Percentiles rank a stretch among this genome's conserved stretches.
Evolutionary conservation across 768 basidiomycete species (phyloP).

Genomic region (Favolaschia claudopus): DNA sequence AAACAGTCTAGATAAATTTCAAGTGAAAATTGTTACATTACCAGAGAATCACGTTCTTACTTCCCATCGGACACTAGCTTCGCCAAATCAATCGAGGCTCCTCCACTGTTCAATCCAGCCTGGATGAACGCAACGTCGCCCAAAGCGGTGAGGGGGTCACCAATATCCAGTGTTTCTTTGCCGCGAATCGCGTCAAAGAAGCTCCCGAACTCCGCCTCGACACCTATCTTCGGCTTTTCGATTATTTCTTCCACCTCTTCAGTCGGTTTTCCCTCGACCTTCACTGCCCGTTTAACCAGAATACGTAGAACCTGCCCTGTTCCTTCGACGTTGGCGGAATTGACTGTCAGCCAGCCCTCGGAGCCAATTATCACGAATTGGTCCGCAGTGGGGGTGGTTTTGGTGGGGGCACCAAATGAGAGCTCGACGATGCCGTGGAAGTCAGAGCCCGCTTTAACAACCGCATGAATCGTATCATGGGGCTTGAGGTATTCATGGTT

Average conservation of each 20-base stretch:
- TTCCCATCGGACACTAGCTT: slow-evolving; percentile 40
- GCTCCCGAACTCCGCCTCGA: slow-evolving; percentile 61
- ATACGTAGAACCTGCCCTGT: slow-evolving; percentile 41
- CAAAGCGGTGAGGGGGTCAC: slow-evolving; percentile 69
- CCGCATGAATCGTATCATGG: slow-evolving; percentile 77
- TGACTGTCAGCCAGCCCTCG: slow-evolving; percentile 64
- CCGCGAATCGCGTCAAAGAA: slow-evolving; percentile 67
- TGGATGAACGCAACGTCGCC: slow-evolving; percentile 83
- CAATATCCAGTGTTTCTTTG: slow-evolving; percentile 51
- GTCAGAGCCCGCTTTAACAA: slow-evolving; percentile 56
- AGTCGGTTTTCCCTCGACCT: slow-evolving; percentile 45
- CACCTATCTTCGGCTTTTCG: slow-evolving; percentile 57
- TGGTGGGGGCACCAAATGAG: slow-evolving; percentile 65
- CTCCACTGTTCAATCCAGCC: slow-evolving; percentile 74
- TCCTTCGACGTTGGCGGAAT: slow-evolving; percentile 38
- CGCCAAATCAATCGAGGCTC: slow-evolving; percentile 63
- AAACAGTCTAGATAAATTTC: too few relatives aligned
- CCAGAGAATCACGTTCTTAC: too few relatives aligned
- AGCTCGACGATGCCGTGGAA: slow-evolving; percentile 69
- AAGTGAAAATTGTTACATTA: too few relatives aligned
- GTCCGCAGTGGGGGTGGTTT: slow-evolving; percentile 45
- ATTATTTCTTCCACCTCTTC: slow-evolving; percentile 59
- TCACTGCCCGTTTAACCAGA: slow-evolving; percentile 45
- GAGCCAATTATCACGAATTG: slow-evolving; percentile 66
- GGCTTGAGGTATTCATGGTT: slow-evolving; percentile 78